phyloP scores from a whole-genome alignment of 441 rosid species.

The Aleurites moluccanus region DNA sequence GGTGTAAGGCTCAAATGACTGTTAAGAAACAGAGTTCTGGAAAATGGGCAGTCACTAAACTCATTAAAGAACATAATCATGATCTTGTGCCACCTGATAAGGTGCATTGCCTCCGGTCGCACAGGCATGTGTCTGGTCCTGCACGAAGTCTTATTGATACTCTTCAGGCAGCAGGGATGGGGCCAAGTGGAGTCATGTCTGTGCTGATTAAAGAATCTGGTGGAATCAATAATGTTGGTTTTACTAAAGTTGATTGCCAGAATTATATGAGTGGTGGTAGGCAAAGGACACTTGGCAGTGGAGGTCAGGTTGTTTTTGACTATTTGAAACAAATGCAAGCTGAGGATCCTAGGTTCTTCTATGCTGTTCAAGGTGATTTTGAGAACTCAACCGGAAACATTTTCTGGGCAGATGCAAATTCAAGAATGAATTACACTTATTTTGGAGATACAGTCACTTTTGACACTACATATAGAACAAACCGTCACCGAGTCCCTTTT shows the following conservation, averaged over 20 bases:
- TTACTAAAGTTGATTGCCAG: constrained; percentile 76
- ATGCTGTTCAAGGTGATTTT: constrained; percentile 61
- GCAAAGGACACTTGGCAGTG: constrained; percentile 67
- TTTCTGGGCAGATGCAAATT: constrained; percentile 84
- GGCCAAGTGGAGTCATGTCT: constrained; percentile 72
- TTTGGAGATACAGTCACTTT: constrained; percentile 76
- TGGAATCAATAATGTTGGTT: constrained; percentile 74
- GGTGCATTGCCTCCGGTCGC: constrained; percentile 74
- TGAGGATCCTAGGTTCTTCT: constrained; percentile 61
- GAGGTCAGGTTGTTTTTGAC: constrained; percentile 58
- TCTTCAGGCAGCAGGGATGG: constrained; percentile 66
- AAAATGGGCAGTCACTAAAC: constrained; percentile 69
- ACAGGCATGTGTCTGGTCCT: constrained; percentile 75
- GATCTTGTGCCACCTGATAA: constrained; percentile 65
- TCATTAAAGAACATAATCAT: constrained; percentile 68
- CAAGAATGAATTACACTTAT: constrained; percentile 51
- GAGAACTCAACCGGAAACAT: constrained; percentile 57
- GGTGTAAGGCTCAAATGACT: constrained; percentile 71
- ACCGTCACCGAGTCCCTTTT: constrained; percentile 66
- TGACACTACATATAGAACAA: constrained; percentile 69
- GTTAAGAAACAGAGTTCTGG: constrained; percentile 63
- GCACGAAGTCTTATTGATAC: constrained; percentile 66
- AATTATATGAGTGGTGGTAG: constrained; percentile 74
- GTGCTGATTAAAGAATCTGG: constrained; percentile 73
- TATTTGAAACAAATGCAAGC: constrained; percentile 71